Evolutionary conservation across 169 alveolate species (phyloP).

Genomic region (Cryptosporidium bovis): DNA sequence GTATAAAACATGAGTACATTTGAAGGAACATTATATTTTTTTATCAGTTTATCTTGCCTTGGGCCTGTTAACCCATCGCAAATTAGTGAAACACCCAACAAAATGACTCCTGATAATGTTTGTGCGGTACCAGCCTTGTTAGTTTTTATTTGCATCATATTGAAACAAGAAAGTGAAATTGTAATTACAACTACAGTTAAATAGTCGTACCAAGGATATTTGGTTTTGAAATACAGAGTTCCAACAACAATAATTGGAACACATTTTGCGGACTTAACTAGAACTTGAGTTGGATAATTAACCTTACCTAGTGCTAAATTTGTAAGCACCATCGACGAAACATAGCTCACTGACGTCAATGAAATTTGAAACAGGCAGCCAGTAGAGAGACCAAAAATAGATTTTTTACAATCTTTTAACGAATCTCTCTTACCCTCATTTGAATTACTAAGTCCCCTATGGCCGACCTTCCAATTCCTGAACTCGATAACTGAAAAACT

Average conservation of each 20-base stretch:
- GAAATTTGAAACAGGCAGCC: constrained; percentile 73
- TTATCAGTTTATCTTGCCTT: constrained; percentile 87
- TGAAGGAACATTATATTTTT: constrained; percentile 84
- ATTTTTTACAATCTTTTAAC: not conserved
- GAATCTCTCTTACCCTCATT: not conserved
- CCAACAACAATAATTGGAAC: constrained; percentile 92
- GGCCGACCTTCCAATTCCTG: not conserved
- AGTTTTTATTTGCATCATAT: constrained; percentile 76
- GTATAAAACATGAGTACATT: constrained; percentile 85
- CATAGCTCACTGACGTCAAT: constrained; percentile 83
- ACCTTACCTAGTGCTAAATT: constrained; percentile 86
- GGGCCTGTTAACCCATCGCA: constrained; percentile 93
- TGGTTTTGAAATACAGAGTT: constrained; percentile 83
- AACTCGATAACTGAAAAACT: constrained; percentile 32
- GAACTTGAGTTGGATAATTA: constrained; percentile 90
- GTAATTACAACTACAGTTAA: constrained; percentile 87
- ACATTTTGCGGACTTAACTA: constrained; percentile 90
- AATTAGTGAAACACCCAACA: constrained; percentile 85
- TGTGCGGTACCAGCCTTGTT: constrained; percentile 77
- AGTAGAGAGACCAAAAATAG: constrained; percentile 2
- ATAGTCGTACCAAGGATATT: constrained; percentile 90
- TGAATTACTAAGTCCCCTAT: not conserved
- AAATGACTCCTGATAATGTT: constrained; percentile 83
- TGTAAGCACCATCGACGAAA: constrained; percentile 85
- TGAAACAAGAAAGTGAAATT: constrained; percentile 84